Evolutionary conservation across 257 asterid species (phyloP).

Genomic region (Salvia miltiorrhiza): DNA sequence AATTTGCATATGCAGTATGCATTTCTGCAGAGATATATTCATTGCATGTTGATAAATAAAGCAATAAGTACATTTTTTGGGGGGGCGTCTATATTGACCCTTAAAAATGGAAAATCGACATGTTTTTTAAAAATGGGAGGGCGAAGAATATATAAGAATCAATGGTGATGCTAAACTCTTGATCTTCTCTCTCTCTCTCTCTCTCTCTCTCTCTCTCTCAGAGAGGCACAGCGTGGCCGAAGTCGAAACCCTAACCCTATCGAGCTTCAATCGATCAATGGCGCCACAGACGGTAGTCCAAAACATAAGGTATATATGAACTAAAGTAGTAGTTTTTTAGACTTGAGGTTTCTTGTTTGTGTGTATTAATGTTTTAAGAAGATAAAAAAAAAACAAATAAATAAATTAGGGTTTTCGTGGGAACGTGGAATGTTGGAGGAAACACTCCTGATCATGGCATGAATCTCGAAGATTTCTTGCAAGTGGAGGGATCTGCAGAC

Average conservation of each 20-base stretch:
- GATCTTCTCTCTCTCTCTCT: slow-evolving; percentile 44
- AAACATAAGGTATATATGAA: slow-evolving; percentile 63
- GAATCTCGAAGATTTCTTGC: slow-evolving; percentile 87
- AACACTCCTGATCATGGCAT: slow-evolving; percentile 68
- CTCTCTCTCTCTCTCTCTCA: slow-evolving; percentile 45
- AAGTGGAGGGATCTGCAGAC: slow-evolving; percentile 82
- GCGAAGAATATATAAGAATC: neutral
- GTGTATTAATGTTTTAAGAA: neutral
- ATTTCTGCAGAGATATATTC: slow-evolving; percentile 23
- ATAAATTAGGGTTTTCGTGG: slow-evolving; percentile 65
- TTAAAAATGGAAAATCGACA: slow-evolving; percentile 12
- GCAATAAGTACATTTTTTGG: slow-evolving; percentile 11
- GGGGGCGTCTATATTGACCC: slow-evolving; percentile 8
- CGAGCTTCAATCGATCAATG: slow-evolving; percentile 46
- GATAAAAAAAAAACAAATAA: no score
- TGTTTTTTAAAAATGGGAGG: neutral
- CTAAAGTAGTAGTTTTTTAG: neutral
- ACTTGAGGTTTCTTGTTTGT: neutral
- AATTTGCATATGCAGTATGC: slow-evolving; percentile 15
- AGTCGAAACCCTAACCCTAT: slow-evolving; percentile 57
- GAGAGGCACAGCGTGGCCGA: slow-evolving; percentile 54
- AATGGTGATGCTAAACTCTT: neutral
- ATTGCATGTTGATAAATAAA: slow-evolving; percentile 9
- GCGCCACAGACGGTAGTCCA: slow-evolving; percentile 44
- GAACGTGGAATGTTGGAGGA: slow-evolving; percentile 97